Base-by-base conservation (phyloP, 257 asterid species). In the Mentha longifolia region DNA sequence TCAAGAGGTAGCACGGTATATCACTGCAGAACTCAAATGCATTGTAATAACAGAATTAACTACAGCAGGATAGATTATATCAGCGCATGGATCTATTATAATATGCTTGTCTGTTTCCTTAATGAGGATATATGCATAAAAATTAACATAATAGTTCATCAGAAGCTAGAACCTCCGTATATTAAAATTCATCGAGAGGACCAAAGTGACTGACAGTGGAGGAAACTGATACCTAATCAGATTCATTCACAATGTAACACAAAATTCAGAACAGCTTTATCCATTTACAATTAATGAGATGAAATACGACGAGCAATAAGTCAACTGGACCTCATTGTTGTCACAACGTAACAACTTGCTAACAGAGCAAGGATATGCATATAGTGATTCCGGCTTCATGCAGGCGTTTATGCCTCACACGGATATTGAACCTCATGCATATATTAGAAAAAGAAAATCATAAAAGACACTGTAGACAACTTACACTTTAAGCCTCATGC, bases 401-500 rank as follows among this genome's bases (percentile, higher is more conserved):
- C 8, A 39, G 7, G 43, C 30, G n/a, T 0, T 14, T 45, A 43
- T 67, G 52, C 31, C n/a, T 52, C 61, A 19, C 52, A 33, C 12
- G 17, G 10, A 39, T 39, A 35, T 56, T 17, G 41, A 61, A 67
- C 35, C 11, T 28, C 31, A 28, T 28, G 31, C 31, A 28, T 28
- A 28, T 28, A 28, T 4, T 4, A 57, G 59, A 70, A 50, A n/a
- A 55, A 12, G 16, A 37, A 69, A 5, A 22, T 13, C 17, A 50
- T 33, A 13, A 5, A 63, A 33, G 39, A 12, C 55, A 43, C 30
- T 54, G 66, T 70, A 68, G 72, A 57, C 69, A 75, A 76, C 97
- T 87, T 84, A 89, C 96, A 92, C 96, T 86, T 92, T 92, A 47
- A 92, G 97, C 79, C 92, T 78, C 97, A 92, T 92, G 80, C 97